Base-by-base conservation (phyloP, 305 asterid species). In the Fraxinus greggii region DNA sequence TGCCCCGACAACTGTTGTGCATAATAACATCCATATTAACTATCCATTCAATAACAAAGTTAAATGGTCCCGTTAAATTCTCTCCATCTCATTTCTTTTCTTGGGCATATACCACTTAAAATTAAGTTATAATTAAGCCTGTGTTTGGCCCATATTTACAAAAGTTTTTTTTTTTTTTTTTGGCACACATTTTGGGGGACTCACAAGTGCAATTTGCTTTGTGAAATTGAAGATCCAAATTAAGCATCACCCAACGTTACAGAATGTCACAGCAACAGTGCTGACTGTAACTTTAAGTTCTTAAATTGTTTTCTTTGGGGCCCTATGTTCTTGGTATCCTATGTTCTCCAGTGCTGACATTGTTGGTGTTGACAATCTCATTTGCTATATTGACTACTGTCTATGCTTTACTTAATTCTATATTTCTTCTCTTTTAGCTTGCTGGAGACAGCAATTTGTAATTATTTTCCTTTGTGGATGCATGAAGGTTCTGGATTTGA, bases 401-500 rank as follows among this genome's bases (percentile, higher is more conserved):
- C 35, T 61, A 67, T 73, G 75, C 78, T 63, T 79, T 78, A 9
- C 59, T 24, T 29, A 79, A 69, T 82, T 84, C 80, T 84, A 38
- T 70, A 76, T 83, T 7, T 65, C 76, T 48, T 72, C 75, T 73
- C 56, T 35, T 83, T 81, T 78, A 83, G 56, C 83, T 80, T 77
- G 61, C 74, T 79, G 82, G 72, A 82, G 80, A 72, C 80, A 70
- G 72, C 72, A 79, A 51, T 78, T 75, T 78, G 35, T 85, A 72
- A 59, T 31, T 87, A 48, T 78, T 83, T 33, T 54, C 79, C 76
- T 80, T 81, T 84, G 56, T 72, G 56, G 56, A 33, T 82, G 79
- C 75, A 70, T 85, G 79, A 81, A 96, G 98, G 94, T 90, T 84
- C 83, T 94, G 83, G 90, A 94, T 88, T 81, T 94, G 91, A 89